These are phyloP conservation scores for Heliamphora exappendiculata DNA, from an alignment of 148 eudicot genomes.

Conservation along the genomic window DNA sequence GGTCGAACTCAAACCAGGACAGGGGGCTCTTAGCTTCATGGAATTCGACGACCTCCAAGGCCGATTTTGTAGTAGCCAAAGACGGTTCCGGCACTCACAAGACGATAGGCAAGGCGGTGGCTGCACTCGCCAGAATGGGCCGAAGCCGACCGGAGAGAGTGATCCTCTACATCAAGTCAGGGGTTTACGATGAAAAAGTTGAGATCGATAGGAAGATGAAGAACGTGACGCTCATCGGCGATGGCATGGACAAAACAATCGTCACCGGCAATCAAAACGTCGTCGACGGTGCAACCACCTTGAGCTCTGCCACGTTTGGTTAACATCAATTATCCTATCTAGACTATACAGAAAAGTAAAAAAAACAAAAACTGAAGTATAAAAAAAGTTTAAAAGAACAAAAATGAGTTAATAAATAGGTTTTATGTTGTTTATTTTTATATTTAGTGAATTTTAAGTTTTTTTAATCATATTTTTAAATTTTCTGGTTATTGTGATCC, in stretches of 20 bases:
- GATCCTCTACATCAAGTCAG: constrained; percentile 59
- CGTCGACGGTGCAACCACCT: constrained; percentile 48
- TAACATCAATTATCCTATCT: constrained; percentile 1
- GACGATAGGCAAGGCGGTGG: constrained; percentile 51
- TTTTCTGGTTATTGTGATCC: too few relatives aligned
- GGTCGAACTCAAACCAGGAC: neutral
- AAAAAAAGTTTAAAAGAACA: too few relatives aligned
- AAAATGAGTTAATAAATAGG: too few relatives aligned
- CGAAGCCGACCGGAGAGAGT: constrained; percentile 24
- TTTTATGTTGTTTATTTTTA: too few relatives aligned
- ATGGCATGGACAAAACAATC: constrained; percentile 60
- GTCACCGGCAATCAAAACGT: constrained; percentile 51
- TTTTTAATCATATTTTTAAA: neutral
- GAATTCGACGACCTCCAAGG: constrained; percentile 41
- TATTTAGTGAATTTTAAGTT: neutral
- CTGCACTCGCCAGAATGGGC: constrained; percentile 23
- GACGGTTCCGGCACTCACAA: constrained; percentile 64
- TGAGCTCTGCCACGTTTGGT: constrained; percentile 61
- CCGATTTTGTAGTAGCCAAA: constrained; percentile 58
- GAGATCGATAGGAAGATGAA: constrained; percentile 36
- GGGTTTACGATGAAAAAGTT: constrained; percentile 54
- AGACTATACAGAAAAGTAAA: too few relatives aligned
- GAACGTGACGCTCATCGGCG: constrained; percentile 70
- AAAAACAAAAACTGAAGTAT: too few relatives aligned
- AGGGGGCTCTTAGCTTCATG: constrained; percentile 41